Conservation (phyloP, 2,329 filamentous ascomycete genomes). For the Dactylellina cionopaga region DNA sequence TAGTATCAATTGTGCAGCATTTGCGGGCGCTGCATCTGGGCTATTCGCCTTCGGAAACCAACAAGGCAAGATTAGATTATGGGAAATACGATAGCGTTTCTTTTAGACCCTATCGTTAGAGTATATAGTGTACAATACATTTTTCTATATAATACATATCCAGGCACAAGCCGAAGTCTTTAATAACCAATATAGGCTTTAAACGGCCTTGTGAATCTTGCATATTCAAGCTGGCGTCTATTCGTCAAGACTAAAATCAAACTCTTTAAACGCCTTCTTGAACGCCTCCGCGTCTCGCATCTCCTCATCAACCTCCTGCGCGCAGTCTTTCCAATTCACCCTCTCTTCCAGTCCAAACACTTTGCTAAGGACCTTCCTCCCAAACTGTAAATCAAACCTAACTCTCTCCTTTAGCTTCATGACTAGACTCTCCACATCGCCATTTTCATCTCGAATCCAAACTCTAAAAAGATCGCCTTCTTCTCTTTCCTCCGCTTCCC, state of each 20-base stretch:
- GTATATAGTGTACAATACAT: constrained; percentile 39
- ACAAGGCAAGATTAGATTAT: constrained; percentile 84
- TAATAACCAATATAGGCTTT: too few relatives aligned
- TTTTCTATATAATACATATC: constrained; percentile 32
- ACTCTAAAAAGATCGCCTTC: constrained; percentile 78
- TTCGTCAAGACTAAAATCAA: constrained; percentile 76
- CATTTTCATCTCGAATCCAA: constrained; percentile 70
- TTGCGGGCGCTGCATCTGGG: constrained; percentile 73
- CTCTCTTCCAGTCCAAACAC: constrained; percentile 80
- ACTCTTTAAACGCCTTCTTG: constrained; percentile 81
- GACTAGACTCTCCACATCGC: constrained; percentile 70
- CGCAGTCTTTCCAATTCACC: constrained; percentile 85
- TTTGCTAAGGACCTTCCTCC: constrained; percentile 86
- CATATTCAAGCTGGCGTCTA: neutral
- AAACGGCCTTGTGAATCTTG: too few relatives aligned
- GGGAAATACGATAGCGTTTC: constrained; percentile 77
- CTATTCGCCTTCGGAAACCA: constrained; percentile 89
- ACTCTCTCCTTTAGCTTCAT: constrained; percentile 77
- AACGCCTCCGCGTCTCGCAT: constrained; percentile 79
- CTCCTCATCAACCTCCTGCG: constrained; percentile 81
- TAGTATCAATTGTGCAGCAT: constrained; percentile 72
- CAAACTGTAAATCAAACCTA: constrained; percentile 91
- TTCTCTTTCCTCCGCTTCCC: constrained; percentile 49
- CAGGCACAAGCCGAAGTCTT: neutral
- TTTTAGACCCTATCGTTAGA: neutral